Evolutionary conservation across 2,329 filamentous ascomycete species (phyloP), one percentile per base, ranked within the genome.

Genomic region (Botrytis fabae): DNA sequence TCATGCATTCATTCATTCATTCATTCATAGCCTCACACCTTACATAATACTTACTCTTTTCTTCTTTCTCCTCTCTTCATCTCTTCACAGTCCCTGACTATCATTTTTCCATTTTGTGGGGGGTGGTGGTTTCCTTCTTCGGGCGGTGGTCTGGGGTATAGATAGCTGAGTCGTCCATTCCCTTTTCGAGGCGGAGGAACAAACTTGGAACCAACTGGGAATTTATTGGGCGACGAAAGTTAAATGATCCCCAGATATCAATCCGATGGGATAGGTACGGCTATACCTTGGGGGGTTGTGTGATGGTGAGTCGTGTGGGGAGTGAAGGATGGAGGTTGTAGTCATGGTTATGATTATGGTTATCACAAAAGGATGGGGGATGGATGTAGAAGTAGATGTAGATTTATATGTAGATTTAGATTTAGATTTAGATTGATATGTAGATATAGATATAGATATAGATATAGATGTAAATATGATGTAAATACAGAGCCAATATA

Each of bases 91-190:
- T 48, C 63, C 46, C 63, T 32, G 42, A 44, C 63, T 48, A 59
- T 61, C 22, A 44, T 57, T 25, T 65, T 28, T n/a, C 22, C 28
- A 48, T 46, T 66, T 66, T 66, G 63, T 66, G 63, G 63, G 63
- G 63, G 48, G 28, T 28, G 5, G 2, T 18, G 61, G 22, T 10
- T 66, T 38, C 20, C 63, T 51, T n/a, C 44, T 51, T 66, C 40
- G 9, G 22, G 63, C 32, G 18, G 38, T 51, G 9, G 63, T 66
- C 63, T 66, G 63, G 63, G 63, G 63, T 66, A 66, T 66, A 66
- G 63, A 66, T 65, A 65, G 25, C 63, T 65, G 44, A 22, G 32
- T 64, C 20, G 20, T 44, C 28, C 42, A 46, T 64, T 46, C n/a
- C 62, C 14, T 10, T 22, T 61, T 46, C 4, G 40, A 32, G n/a